Evolutionary conservation across 768 basidiomycete genomes (phyloP), one percentile per base, ranked within the genome.

Genomic region (Termitomyces sp.): DNA sequence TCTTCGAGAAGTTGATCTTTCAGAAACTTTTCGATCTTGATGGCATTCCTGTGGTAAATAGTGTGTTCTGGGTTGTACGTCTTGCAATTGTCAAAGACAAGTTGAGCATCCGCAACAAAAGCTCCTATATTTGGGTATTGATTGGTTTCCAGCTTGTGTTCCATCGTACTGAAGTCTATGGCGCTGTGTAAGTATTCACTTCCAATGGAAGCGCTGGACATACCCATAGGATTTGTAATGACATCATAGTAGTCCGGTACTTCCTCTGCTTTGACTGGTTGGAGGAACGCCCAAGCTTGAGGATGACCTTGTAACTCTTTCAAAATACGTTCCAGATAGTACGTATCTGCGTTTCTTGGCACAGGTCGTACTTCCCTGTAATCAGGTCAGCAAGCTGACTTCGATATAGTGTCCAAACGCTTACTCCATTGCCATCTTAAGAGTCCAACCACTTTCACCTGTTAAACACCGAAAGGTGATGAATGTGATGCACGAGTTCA

Each of bases 371-470:
- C 66, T 49, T 68, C 66, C 40, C 75, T 78, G 31, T 21, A 48
- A 44, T 30, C 17, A 5, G 46, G 52, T 14, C 41, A 30, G 40
- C 33, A 35, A 30, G n/a, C 7, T 21, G 19, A n/a, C 28, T 38
- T 26, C 12, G n/a, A 30, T n/a, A 28, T 35, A 19, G 19, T 42
- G n/a, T 40, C 12, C 6, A 48, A 56, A 47, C 40, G 73, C 85
- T 68, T 68, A 92, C 89, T 78, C 78, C 45, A 84, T 76, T 54
- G 85, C 80, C 82, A 94, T 88, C 55, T 85, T 85, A 9, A 86
- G 84, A 44, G 87, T 90, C 97, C 97, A 98, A 1, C 94, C 94
- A 57, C 87, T 93, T 70, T 96, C 94, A 42, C 83, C 93, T 94
- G 44, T 33, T 6, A 8, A 44, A 44, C 5, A 58, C 15, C n/a